Base-by-base conservation (phyloP, 345 rosid species). In the Erysimum cheiranthoides region DNA sequence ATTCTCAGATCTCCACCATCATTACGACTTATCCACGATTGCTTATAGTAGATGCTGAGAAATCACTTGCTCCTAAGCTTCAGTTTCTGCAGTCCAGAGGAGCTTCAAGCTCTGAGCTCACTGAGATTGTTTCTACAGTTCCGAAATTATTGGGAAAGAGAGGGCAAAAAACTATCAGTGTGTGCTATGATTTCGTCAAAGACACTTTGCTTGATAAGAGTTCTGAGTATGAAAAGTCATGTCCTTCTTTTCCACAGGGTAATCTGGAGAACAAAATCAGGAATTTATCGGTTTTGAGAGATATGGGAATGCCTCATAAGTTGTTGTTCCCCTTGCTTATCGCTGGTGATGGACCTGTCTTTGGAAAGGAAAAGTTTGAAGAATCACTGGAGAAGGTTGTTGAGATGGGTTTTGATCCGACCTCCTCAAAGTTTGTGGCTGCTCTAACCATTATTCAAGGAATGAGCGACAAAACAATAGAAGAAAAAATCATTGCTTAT, bases 11-110 rank as follows among this genome's bases (percentile, higher is more conserved):
- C 30, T 35, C 68, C 16, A 21, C 0, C 25, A 30, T 66, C 21
- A 30, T 81, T 53, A 51, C 43, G n/a, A 2, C 1, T 13, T 39
- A 21, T 1, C 86, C 84, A 2, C 1, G 0, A 1, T 4, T 84
- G 54, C 83, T 84, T 46, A 0, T 36, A 7, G 4, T 0, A 7
- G 45, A 68, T 47, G 42, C 56, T 25, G 60, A 70, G 70, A 70
- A 38, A 21, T 73, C 53, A 1, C 58, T 78, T 39, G 60, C 52
- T 27, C 84, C 80, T 25, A 78, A 78, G 52, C 52, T 78, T 5
- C 25, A 80, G 56, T 80, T 62, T 61, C 0, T 83, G 3, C 63
- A 39, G 21, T 73, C 77, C 2, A 70, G 12, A 46, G 79, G 76
- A 14, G 43, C 68, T 32, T 74, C 82, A 21, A 59, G n/a, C n/a